Evolutionary conservation across 164 flowering plant species (phyloP).

Genomic region (Sextonia rubra): DNA sequence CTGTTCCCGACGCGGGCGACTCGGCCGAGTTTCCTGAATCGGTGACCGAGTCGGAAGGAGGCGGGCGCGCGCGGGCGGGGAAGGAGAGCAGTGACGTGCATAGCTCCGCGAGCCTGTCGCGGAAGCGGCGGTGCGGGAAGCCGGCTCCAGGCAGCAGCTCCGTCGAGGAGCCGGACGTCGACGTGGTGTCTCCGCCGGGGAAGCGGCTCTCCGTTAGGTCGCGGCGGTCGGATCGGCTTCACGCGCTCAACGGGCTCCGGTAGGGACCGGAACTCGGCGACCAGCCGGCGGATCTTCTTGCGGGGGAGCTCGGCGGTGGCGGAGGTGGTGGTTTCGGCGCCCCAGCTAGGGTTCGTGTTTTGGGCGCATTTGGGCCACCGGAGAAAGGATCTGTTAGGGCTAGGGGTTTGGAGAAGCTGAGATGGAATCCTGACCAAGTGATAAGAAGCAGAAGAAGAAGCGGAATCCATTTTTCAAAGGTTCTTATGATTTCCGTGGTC

Average conservation of each 20-base stretch:
- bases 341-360: constrained; percentile 19
- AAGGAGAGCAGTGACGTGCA: too few relatives aligned
- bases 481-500: neutral
- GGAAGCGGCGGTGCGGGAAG: too few relatives aligned
- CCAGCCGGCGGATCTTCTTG: constrained; percentile 30
- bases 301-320: constrained; percentile 23
- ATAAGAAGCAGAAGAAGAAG: neutral
- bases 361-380: constrained; percentile 16
- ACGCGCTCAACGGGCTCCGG: constrained; percentile 66
- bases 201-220: too few relatives aligned
- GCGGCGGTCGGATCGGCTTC: constrained; percentile 49
- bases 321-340: constrained; percentile 21
- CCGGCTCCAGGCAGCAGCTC: too few relatives aligned
- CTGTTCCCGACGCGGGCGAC: too few relatives aligned
- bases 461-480: neutral
- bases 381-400: neutral
- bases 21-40: too few relatives aligned
- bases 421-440: neutral
- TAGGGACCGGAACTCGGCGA: constrained; percentile 54
- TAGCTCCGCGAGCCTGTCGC: too few relatives aligned
- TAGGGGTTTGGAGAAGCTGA: neutral
- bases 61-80: too few relatives aligned
- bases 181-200: too few relatives aligned
- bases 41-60: too few relatives aligned
- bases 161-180: too few relatives aligned